Percentiles rank a stretch among this genome's conserved stretches.
phyloP scores from a whole-genome alignment of 768 basidiomycete species.

The Termitomyces sp. region DNA sequence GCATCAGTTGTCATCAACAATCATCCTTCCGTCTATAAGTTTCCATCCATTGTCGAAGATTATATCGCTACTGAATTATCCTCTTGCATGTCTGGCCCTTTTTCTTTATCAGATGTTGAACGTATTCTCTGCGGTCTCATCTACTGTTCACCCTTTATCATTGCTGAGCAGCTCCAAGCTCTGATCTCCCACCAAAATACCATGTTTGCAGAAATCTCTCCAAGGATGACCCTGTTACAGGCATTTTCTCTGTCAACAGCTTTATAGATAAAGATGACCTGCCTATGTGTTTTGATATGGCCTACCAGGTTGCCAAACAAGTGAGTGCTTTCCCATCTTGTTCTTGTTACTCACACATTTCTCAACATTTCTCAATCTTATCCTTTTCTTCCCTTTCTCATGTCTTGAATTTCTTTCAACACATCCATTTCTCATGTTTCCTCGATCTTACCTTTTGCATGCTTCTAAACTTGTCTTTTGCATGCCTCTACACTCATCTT shows the following conservation, averaged over 20 bases:
- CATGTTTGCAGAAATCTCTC: too few relatives aligned
- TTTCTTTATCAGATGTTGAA: too few relatives aligned
- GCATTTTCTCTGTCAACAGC: background rate
- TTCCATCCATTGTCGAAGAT: background rate
- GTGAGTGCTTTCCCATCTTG: background rate
- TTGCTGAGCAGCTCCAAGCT: background rate
- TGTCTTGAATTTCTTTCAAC: too few relatives aligned
- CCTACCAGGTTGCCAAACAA: background rate
- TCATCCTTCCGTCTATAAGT: background rate
- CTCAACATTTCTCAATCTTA: too few relatives aligned
- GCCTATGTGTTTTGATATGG: too few relatives aligned
- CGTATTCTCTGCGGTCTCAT: background rate
- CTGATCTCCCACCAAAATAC: background rate
- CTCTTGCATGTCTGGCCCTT: background rate
- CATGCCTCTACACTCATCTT: too few relatives aligned
- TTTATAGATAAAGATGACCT: background rate
- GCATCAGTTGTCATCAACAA: background rate
- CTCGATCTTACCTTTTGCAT: too few relatives aligned
- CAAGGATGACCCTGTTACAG: too few relatives aligned
- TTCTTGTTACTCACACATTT: background rate
- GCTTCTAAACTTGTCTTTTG: too few relatives aligned
- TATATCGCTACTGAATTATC: background rate
- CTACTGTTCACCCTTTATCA: background rate
- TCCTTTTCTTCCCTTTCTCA: too few relatives aligned
- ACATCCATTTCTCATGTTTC: too few relatives aligned